Evolutionary conservation across 495 filamentous ascomycete species (phyloP).

Genomic region (Barbatosphaeria neglecta): DNA sequence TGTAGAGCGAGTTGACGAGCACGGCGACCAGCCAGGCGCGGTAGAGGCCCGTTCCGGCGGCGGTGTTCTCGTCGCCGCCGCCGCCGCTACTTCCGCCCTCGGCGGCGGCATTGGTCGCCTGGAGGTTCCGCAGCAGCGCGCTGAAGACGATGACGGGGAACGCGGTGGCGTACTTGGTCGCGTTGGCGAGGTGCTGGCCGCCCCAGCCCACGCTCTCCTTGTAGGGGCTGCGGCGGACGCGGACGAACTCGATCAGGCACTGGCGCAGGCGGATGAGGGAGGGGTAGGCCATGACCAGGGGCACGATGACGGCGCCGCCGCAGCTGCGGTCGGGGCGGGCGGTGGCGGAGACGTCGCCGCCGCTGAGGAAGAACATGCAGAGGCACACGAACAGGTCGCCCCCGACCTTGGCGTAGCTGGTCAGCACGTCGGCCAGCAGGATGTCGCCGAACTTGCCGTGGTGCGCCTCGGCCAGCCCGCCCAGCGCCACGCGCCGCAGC

Average conservation of each 20-base stretch:
- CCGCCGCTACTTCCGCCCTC: too few relatives aligned
- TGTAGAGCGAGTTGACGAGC: conserved; percentile 74
- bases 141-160: conserved; percentile 82
- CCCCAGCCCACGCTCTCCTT: conserved; percentile 45
- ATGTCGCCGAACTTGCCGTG: conserved; percentile 91
- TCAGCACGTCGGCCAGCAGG: conserved; percentile 86
- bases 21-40: conserved; percentile 48
- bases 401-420: conserved; percentile 83
- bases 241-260: conserved; percentile 77
- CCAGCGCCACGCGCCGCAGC: conserved; percentile 60
- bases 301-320: conserved; percentile 63
- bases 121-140: conserved; percentile 58
- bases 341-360: conserved; percentile 53
- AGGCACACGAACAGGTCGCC: conserved; percentile 78
- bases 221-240: conserved; percentile 48
- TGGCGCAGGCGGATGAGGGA: conserved; percentile 80
- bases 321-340: conserved; percentile 69
- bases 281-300: conserved; percentile 69
- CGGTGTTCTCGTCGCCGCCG: too few relatives aligned
- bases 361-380: conserved; percentile 71
- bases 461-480: conserved; percentile 66
- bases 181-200: conserved; percentile 82
- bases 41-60: conserved; percentile 25
- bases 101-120: conserved; percentile 23
- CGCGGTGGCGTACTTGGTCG: conserved; percentile 78